These are phyloP conservation scores for Ceratocystis ficicola DNA, from an alignment of 2,329 filamentous ascomycete genomes.

Conservation along the genomic window DNA sequence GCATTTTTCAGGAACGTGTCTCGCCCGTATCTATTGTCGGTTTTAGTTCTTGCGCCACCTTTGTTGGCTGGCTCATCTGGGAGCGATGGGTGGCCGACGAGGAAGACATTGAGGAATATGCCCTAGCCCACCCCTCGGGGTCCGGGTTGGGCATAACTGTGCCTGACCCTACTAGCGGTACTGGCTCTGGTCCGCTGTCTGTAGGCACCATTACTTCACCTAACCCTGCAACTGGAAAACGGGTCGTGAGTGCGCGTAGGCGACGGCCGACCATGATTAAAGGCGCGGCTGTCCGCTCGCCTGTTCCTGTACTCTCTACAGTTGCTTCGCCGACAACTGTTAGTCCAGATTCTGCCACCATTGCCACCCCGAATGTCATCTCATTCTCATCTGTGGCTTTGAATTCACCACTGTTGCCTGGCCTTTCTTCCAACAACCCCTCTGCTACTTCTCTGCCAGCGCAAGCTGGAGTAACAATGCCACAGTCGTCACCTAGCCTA, in stretches of 20 bases:
- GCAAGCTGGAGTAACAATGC: constrained; percentile 22
- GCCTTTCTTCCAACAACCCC: constrained; percentile 22
- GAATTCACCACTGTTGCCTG: constrained; percentile 33
- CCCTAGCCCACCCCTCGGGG: constrained; percentile 26
- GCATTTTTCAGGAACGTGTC: constrained; percentile 76
- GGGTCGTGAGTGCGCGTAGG: constrained; percentile 19
- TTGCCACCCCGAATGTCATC: background rate
- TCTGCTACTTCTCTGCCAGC: constrained; percentile 17
- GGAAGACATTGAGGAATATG: constrained; percentile 38
- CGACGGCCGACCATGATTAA: constrained; percentile 22
- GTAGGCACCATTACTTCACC: constrained; percentile 2
- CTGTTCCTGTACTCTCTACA: constrained; percentile 21
- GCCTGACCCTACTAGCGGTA: background rate
- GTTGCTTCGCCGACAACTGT: constrained; percentile 32
- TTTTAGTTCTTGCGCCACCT: constrained; percentile 69
- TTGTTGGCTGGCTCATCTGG: constrained; percentile 82
- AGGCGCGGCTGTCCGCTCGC: constrained; percentile 21
- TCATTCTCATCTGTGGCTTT: constrained; percentile 41
- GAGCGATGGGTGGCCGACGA: constrained; percentile 77
- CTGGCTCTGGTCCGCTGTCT: background rate
- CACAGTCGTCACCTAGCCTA: constrained; percentile 19
- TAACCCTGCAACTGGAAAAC: constrained; percentile 19
- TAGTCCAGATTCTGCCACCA: constrained; percentile 29
- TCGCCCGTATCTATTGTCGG: constrained; percentile 80
- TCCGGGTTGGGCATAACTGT: constrained; percentile 25